A percentile compares a stretch with the other conserved stretches of the same genome.
Conservation (phyloP, 2,329 filamentous ascomycete genomes). For the Sporothrix euskadiensis region DNA sequence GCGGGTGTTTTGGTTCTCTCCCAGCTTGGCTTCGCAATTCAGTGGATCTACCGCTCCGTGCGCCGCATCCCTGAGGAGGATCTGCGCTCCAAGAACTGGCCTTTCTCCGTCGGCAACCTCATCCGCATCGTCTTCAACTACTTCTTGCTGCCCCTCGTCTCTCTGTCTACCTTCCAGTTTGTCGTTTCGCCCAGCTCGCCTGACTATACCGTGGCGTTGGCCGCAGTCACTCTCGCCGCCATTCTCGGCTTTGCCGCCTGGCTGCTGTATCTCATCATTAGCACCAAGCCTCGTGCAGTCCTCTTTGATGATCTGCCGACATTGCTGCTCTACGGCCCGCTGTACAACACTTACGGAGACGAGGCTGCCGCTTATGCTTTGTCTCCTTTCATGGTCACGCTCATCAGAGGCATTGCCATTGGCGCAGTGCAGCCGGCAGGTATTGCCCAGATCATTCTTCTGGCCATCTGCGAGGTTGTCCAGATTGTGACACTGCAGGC, state of each 20-base stretch:
- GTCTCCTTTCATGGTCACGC: constrained; percentile 79
- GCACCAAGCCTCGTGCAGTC: constrained; percentile 77
- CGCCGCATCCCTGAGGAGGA: constrained; percentile 79
- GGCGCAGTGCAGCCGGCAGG: constrained; percentile 91
- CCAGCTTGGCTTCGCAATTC: constrained; percentile 73
- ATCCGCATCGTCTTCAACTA: constrained; percentile 90
- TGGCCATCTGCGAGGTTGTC: constrained; percentile 93
- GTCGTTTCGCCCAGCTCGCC: constrained; percentile 71
- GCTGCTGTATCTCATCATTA: constrained; percentile 78
- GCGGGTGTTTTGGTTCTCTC: constrained; percentile 65
- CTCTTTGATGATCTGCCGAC: constrained; percentile 93
- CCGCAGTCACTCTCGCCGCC: constrained; percentile 70
- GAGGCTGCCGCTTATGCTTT: constrained; percentile 87
- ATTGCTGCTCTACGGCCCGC: constrained; percentile 82
- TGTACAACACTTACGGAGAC: constrained; percentile 98
- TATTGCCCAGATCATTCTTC: constrained; percentile 85
- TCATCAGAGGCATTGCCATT: constrained; percentile 84
- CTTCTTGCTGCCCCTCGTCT: constrained; percentile 82
- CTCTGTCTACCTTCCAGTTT: constrained; percentile 88
- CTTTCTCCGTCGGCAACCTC: constrained; percentile 77
- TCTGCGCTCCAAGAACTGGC: constrained; percentile 84
- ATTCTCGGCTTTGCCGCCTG: constrained; percentile 74
- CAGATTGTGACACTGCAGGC: constrained; percentile 83
- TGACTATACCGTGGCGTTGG: constrained; percentile 69
- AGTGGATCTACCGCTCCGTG: constrained; percentile 73